A percentile compares a stretch with the other conserved stretches of the same genome.
Conservation (phyloP, 331 rosid genomes). For the Acacia pycnantha region DNA sequence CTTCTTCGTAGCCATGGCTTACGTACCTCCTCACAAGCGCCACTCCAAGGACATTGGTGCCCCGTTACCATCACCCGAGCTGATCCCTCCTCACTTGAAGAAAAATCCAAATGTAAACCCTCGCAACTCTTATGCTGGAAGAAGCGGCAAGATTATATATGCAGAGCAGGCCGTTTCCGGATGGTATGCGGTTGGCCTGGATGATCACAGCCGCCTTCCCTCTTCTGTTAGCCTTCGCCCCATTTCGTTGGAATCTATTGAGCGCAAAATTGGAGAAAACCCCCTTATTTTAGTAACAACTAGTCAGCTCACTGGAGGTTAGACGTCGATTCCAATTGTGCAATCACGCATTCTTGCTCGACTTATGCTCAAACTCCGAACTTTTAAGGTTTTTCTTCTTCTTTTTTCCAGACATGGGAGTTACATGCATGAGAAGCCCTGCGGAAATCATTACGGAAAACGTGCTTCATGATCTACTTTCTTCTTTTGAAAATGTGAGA, state of each 20-base stretch:
- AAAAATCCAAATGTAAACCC: constrained; percentile 12
- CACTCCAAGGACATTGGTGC: constrained; percentile 25
- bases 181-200: constrained; percentile 26
- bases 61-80: constrained; percentile 29
- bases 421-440: constrained; percentile 25
- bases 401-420: background rate
- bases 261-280: constrained; percentile 22
- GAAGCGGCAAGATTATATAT: background rate
- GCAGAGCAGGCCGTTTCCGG: constrained; percentile 15
- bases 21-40: constrained; percentile 61
- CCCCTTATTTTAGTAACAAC: constrained; percentile 31
- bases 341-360: background rate
- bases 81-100: constrained; percentile 30
- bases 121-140: background rate
- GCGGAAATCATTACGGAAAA: constrained; percentile 35
- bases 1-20: constrained; percentile 40
- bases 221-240: constrained; percentile 36
- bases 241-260: constrained; percentile 20
- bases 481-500: constrained; percentile 28
- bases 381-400: background rate
- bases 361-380: background rate
- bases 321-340: background rate
- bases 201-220: constrained; percentile 26
- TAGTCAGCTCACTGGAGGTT: constrained; percentile 23
- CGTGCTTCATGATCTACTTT: constrained; percentile 35